Conservation (phyloP, 2,329 filamentous ascomycete species). For the Penicillium sp. region DNA sequence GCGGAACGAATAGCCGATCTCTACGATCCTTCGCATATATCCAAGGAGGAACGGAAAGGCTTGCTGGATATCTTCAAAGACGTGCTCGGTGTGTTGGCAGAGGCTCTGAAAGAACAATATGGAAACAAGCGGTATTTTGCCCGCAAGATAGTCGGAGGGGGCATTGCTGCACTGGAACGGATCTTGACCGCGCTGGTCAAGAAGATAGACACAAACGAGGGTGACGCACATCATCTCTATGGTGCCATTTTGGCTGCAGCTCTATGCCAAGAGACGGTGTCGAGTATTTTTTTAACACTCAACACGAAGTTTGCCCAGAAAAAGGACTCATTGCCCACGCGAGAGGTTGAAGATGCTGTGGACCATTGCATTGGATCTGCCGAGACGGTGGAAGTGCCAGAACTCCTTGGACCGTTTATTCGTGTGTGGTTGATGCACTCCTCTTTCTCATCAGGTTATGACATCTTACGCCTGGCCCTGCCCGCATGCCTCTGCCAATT, state of each 20-base stretch:
- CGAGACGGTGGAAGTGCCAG: constrained; percentile 43
- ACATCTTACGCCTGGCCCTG: constrained; percentile 52
- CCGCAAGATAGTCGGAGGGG: constrained; percentile 68
- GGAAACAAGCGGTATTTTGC: constrained; percentile 88
- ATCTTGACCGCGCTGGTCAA: constrained; percentile 62
- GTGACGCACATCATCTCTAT: constrained; percentile 73
- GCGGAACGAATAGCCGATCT: constrained; percentile 69
- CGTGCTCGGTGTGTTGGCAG: constrained; percentile 61
- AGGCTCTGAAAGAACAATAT: constrained; percentile 70
- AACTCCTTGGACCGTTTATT: constrained; percentile 39
- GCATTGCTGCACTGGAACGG: constrained; percentile 73
- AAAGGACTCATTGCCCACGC: constrained; percentile 13
- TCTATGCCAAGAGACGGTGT: constrained; percentile 70
- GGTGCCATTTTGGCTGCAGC: constrained; percentile 78
- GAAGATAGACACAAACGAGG: constrained; percentile 46
- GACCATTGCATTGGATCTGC: constrained; percentile 39
- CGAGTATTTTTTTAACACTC: constrained; percentile 58
- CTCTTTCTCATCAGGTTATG: constrained; percentile 49
- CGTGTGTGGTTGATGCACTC: constrained; percentile 56
- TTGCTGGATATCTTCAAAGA: constrained; percentile 65
- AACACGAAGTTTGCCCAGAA: constrained; percentile 28
- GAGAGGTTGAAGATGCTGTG: constrained; percentile 30
- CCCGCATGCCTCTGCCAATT: constrained; percentile 61
- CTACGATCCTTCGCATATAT: constrained; percentile 61
- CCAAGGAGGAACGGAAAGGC: constrained; percentile 60